Evolutionary conservation across 2,329 filamentous ascomycete genomes (phyloP).

Genomic region (Penicillium sp.): DNA sequence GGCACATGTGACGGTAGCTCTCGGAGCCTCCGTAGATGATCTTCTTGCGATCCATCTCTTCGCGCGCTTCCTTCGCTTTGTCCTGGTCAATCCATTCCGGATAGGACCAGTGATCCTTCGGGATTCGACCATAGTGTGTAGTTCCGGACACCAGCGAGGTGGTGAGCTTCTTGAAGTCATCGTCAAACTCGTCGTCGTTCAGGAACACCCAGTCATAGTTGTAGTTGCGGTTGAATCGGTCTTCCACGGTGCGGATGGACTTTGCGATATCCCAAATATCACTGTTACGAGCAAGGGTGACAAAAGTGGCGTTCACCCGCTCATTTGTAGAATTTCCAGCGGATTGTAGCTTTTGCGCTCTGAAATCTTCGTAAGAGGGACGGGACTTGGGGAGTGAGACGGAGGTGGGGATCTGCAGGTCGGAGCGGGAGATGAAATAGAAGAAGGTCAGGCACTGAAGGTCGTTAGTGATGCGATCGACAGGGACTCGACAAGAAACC

Average conservation of each 20-base stretch:
- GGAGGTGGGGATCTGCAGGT: slow-evolving; percentile 38
- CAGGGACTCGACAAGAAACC: background rate
- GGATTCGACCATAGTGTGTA: slow-evolving; percentile 86
- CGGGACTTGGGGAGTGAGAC: slow-evolving; percentile 11
- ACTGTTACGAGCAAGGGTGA: slow-evolving; percentile 87
- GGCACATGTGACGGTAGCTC: slow-evolving; percentile 99
- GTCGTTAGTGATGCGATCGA: background rate
- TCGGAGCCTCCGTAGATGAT: slow-evolving; percentile 98
- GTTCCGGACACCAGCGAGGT: slow-evolving; percentile 85
- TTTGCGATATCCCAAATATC: slow-evolving; percentile 96
- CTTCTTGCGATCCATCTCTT: slow-evolving; percentile 90
- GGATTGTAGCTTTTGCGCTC: slow-evolving; percentile 18
- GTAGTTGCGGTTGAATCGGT: slow-evolving; percentile 95
- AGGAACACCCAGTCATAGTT: slow-evolving; percentile 99
- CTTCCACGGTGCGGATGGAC: slow-evolving; percentile 94
- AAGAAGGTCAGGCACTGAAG: slow-evolving; percentile 64
- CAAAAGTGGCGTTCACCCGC: slow-evolving; percentile 95
- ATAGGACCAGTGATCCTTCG: slow-evolving; percentile 94
- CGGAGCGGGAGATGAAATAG: slow-evolving; percentile 75
- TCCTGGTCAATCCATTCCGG: slow-evolving; percentile 94
- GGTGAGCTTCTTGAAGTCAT: slow-evolving; percentile 90
- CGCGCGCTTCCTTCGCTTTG: slow-evolving; percentile 81
- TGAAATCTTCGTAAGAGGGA: slow-evolving; percentile 24
- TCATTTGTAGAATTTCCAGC: slow-evolving; percentile 58
- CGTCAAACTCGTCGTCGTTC: slow-evolving; percentile 92